phyloP scores from a whole-genome alignment of 2,329 filamentous ascomycete genomes.

The Venturia asperata region DNA sequence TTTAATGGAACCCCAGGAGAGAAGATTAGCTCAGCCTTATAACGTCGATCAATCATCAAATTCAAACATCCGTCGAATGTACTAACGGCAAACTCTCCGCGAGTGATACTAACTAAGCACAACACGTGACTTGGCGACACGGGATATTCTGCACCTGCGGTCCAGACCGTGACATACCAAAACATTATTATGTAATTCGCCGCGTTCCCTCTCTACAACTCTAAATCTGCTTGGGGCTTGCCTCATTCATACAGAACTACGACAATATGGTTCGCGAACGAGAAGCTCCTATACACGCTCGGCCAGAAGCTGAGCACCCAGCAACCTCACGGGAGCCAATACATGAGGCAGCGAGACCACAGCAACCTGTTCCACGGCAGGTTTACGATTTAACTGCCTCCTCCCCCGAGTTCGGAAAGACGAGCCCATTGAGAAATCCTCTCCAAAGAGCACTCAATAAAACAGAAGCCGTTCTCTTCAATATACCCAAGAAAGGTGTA shows the following conservation, averaged over 20 bases:
- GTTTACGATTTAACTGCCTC: not conserved
- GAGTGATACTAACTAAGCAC: too few relatives aligned
- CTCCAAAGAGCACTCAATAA: conserved; percentile 28
- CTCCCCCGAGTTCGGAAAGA: conserved; percentile 49
- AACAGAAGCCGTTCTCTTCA: conserved; percentile 39
- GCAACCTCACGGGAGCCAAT: not conserved
- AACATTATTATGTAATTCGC: too few relatives aligned
- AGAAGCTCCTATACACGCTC: conserved; percentile 9
- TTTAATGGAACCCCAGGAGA: too few relatives aligned
- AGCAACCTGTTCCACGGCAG: conserved; percentile 8
- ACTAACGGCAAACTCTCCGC: not conserved
- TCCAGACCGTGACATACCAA: too few relatives aligned
- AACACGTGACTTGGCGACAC: too few relatives aligned
- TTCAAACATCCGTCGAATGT: not conserved
- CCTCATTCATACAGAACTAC: not conserved
- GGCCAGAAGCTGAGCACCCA: not conserved
- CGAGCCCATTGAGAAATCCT: conserved; percentile 49
- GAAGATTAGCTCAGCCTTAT: not conserved
- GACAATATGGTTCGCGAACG: conserved; percentile 14
- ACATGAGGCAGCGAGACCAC: conserved; percentile 9
- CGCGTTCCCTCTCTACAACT: not conserved
- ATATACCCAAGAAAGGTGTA: conserved; percentile 44
- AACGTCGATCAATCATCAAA: too few relatives aligned
- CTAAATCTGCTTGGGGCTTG: not conserved
- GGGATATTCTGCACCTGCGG: too few relatives aligned